phyloP scores from a whole-genome alignment of 305 asterid species.

The Fraxinus floribunda region DNA sequence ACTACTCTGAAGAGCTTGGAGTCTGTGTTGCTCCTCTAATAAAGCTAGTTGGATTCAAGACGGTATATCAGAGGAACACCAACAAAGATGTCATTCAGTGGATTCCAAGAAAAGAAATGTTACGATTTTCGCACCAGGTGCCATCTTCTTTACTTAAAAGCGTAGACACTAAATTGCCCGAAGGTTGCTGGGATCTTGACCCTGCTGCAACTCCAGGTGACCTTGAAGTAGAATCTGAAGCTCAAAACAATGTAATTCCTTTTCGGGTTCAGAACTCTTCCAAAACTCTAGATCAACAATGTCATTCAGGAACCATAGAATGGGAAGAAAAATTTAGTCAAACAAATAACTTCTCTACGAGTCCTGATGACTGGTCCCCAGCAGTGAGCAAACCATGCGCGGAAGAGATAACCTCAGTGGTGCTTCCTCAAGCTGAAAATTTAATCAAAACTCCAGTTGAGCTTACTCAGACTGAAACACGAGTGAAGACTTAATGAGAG shows the following conservation, averaged over 20 bases:
- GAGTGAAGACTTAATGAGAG: conserved; percentile 13
- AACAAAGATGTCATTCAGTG: conserved; percentile 48
- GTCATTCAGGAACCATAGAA: conserved; percentile 13
- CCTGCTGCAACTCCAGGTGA: conserved; percentile 61
- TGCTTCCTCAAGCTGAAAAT: not conserved
- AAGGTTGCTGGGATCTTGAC: conserved; percentile 97
- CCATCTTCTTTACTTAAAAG: conserved; percentile 77
- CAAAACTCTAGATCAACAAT: conserved; percentile 11
- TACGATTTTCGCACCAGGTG: conserved; percentile 92
- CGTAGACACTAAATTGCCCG: conserved; percentile 59
- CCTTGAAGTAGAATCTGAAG: conserved; percentile 28
- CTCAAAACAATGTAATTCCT: conserved; percentile 19
- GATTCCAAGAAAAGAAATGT: conserved; percentile 84
- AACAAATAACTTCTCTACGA: conserved; percentile 9
- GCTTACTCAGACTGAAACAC: conserved; percentile 22
- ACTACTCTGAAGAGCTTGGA: conserved; percentile 82
- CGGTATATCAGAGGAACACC: conserved; percentile 65
- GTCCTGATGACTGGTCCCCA: conserved; percentile 11
- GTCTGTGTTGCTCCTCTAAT: conserved; percentile 75
- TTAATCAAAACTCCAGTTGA: conserved; percentile 18
- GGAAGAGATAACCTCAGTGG: conserved; percentile 8
- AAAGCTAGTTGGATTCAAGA: conserved; percentile 72
- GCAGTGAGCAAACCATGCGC: not conserved
- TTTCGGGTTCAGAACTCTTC: conserved; percentile 15
- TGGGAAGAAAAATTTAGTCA: conserved; percentile 14